These are phyloP conservation scores for Aspergillus fischeri DNA, from an alignment of 2,329 filamentous ascomycete species.

Conservation along the genomic window DNA sequence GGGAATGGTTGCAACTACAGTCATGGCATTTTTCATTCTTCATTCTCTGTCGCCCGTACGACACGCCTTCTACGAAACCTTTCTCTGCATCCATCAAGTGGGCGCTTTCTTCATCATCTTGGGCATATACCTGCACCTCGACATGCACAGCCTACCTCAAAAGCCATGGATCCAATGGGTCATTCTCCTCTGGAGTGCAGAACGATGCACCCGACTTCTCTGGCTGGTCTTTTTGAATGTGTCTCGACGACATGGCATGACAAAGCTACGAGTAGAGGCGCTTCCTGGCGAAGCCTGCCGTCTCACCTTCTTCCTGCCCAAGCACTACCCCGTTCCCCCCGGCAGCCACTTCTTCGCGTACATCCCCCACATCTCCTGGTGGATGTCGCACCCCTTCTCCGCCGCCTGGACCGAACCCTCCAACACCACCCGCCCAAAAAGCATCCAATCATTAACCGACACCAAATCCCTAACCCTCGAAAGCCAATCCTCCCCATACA, in stretches of 20 bases:
- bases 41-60: constrained; percentile 44
- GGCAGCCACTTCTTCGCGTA: constrained; percentile 60
- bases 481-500: background rate
- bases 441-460: constrained; percentile 22
- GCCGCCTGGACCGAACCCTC: constrained; percentile 38
- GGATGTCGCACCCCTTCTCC: constrained; percentile 49
- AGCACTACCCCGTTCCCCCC: constrained; percentile 50
- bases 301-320: constrained; percentile 57
- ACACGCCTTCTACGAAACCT: constrained; percentile 46
- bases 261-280: constrained; percentile 54
- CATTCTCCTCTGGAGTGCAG: constrained; percentile 39
- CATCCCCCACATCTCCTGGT: constrained; percentile 47
- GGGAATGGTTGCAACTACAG: constrained; percentile 42
- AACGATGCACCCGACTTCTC: constrained; percentile 44
- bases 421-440: constrained; percentile 25
- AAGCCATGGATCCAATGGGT: constrained; percentile 33
- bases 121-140: constrained; percentile 43
- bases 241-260: constrained; percentile 45
- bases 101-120: constrained; percentile 41
- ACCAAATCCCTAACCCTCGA: background rate
- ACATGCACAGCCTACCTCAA: constrained; percentile 40
- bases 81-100: constrained; percentile 45
- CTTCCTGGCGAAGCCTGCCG: constrained; percentile 57
- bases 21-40: constrained; percentile 38
- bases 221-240: constrained; percentile 54